phyloP scores from a whole-genome alignment of 768 basidiomycete genomes.

The Mycena vitilis region DNA sequence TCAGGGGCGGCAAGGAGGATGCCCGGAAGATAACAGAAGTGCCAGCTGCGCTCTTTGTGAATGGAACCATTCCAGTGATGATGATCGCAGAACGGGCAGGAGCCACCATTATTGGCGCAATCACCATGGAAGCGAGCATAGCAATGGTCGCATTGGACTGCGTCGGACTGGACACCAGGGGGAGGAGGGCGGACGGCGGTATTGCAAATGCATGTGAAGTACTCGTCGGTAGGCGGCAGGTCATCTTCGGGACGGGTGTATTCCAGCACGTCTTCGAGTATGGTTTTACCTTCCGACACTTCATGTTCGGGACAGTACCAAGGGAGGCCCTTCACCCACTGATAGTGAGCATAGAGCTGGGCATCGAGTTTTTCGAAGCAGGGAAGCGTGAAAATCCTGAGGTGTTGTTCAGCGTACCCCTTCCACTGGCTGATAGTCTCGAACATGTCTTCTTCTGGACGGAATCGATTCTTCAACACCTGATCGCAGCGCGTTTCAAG shows the following conservation, averaged over 20 bases:
- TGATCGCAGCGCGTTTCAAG: constrained; percentile 81
- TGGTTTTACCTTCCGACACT: constrained; percentile 68
- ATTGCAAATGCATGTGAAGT: constrained; percentile 87
- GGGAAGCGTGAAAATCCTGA: constrained; percentile 79
- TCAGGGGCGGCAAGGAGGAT: constrained; percentile 81
- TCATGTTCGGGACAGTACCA: constrained; percentile 83
- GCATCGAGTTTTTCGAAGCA: constrained; percentile 78
- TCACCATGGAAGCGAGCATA: constrained; percentile 88
- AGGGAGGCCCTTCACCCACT: constrained; percentile 80
- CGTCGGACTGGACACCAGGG: constrained; percentile 78
- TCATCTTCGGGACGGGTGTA: constrained; percentile 84
- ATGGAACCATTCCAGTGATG: constrained; percentile 92
- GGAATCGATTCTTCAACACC: constrained; percentile 74
- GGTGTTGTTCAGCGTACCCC: constrained; percentile 75
- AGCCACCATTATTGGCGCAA: constrained; percentile 89
- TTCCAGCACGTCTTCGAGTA: constrained; percentile 81
- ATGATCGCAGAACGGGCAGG: constrained; percentile 92
- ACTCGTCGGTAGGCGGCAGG: constrained; percentile 81
- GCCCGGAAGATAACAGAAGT: constrained; percentile 82
- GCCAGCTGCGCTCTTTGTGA: constrained; percentile 84
- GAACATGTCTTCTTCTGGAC: constrained; percentile 73
- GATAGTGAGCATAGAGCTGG: constrained; percentile 73
- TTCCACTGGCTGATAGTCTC: constrained; percentile 80
- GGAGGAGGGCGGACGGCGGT: constrained; percentile 83
- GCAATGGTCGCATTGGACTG: constrained; percentile 92